Percentiles rank a stretch among this genome's conserved stretches.
These are phyloP conservation scores for Chrysoporthe puriensis DNA, from an alignment of 2,329 filamentous ascomycete genomes.

Conservation along the genomic window DNA sequence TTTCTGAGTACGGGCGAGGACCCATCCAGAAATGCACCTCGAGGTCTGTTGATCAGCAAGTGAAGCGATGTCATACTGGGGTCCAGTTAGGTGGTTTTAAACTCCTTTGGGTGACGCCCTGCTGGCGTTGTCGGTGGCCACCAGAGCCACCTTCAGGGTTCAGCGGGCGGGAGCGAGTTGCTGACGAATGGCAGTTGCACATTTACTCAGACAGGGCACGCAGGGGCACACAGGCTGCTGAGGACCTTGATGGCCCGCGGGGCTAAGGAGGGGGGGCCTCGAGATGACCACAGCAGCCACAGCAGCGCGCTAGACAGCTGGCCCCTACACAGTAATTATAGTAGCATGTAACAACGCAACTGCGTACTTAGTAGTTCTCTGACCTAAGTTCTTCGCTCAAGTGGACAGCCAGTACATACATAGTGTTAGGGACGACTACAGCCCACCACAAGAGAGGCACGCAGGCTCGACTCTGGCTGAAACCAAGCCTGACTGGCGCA, in stretches of 20 bases:
- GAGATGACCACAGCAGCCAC: background rate
- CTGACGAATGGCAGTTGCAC: constrained; percentile 21
- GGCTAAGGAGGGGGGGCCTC: background rate
- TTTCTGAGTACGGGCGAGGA: background rate
- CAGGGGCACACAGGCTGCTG: background rate
- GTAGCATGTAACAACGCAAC: too few species aligned
- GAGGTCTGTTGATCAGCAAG: background rate
- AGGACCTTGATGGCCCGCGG: too few species aligned
- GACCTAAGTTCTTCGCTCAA: too few species aligned
- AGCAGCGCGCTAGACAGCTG: background rate
- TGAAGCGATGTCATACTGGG: constrained; percentile 22
- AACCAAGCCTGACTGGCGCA: background rate
- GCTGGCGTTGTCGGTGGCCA: background rate
- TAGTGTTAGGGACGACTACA: background rate
- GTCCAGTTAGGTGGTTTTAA: constrained; percentile 7
- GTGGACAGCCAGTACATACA: background rate
- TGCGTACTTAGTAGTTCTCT: too few species aligned
- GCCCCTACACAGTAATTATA: too few species aligned
- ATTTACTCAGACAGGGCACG: constrained; percentile 14
- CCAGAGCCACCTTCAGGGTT: background rate
- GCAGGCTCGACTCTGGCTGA: background rate
- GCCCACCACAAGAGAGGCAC: background rate
- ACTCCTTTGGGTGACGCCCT: background rate
- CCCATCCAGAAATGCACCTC: background rate
- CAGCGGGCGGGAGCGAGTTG: constrained; percentile 10